Percentiles rank a stretch among this genome's conserved stretches.
These are phyloP conservation scores for Paramecium tetraurelia DNA, from an alignment of 73 alveolate genomes.

Conservation along the genomic window DNA sequence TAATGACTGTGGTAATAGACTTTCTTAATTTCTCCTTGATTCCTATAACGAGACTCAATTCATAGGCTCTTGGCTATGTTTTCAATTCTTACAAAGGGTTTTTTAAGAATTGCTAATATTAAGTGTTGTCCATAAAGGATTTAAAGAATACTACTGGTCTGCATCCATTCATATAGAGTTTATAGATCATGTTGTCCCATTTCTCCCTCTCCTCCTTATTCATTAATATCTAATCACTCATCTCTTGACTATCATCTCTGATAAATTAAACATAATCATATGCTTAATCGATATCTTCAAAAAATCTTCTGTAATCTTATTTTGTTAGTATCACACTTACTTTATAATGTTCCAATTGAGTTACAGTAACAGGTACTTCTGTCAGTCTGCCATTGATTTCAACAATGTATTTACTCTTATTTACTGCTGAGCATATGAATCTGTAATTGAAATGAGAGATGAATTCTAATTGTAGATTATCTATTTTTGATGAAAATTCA, in stretches of 20 bases:
- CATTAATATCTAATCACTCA: background rate
- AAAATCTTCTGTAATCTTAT: background rate
- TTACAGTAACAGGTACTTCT: background rate
- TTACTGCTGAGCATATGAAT: background rate
- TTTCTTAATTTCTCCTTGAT: background rate
- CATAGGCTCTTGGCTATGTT: background rate
- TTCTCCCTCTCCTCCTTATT: background rate
- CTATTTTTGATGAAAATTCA: background rate
- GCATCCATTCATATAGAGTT: background rate
- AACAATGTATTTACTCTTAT: background rate
- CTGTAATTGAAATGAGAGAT: background rate
- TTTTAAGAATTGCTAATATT: background rate
- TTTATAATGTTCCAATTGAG: background rate
- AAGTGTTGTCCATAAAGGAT: background rate
- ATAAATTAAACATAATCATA: constrained; percentile 24
- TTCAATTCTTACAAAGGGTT: constrained; percentile 6
- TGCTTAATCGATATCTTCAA: background rate
- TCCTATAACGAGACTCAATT: background rate
- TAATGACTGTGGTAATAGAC: background rate
- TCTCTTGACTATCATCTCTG: constrained; percentile 35
- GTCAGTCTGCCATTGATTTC: background rate
- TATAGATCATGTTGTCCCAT: background rate
- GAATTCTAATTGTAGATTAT: background rate
- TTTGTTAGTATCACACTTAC: background rate
- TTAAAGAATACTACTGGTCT: constrained; percentile 19